Conservation (phyloP, 768 basidiomycete species). For the Serendipita indica region DNA sequence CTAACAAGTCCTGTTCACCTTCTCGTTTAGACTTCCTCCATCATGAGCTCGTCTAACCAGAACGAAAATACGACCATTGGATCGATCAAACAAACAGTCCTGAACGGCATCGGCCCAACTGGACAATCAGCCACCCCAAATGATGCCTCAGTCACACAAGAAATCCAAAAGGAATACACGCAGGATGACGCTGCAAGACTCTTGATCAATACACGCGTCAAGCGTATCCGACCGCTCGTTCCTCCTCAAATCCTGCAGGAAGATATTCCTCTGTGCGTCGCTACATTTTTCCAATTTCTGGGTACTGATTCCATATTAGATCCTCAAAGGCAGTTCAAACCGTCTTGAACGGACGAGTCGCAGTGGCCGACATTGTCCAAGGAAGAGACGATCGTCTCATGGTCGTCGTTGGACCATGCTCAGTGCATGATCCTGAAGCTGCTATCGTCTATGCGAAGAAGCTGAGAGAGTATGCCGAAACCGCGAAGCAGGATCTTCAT, state of each 20-base stretch:
- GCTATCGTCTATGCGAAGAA: conserved; percentile 70
- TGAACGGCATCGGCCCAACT: no score
- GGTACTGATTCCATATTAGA: neutral
- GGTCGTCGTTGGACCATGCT: conserved; percentile 91
- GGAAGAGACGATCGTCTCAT: conserved; percentile 58
- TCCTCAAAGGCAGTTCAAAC: neutral
- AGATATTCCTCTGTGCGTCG: conserved; percentile 68
- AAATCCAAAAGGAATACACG: no score
- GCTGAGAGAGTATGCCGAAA: conserved; percentile 43
- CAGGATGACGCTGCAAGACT: neutral
- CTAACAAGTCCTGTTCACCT: no score
- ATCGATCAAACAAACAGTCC: no score
- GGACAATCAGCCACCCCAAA: no score
- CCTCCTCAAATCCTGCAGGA: conserved; percentile 92
- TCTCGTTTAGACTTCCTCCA: no score
- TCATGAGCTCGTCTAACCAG: no score
- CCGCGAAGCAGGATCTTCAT: conserved; percentile 55
- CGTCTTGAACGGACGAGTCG: neutral
- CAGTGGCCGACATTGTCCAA: neutral
- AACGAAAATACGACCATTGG: no score
- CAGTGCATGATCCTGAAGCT: conserved; percentile 78
- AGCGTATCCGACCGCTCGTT: conserved; percentile 73
- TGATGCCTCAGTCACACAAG: no score
- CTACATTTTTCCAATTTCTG: neutral
- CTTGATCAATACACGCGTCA: conserved; percentile 38